Conservation (phyloP, 805 yeast genomes). For the Saturnispora silvae region DNA sequence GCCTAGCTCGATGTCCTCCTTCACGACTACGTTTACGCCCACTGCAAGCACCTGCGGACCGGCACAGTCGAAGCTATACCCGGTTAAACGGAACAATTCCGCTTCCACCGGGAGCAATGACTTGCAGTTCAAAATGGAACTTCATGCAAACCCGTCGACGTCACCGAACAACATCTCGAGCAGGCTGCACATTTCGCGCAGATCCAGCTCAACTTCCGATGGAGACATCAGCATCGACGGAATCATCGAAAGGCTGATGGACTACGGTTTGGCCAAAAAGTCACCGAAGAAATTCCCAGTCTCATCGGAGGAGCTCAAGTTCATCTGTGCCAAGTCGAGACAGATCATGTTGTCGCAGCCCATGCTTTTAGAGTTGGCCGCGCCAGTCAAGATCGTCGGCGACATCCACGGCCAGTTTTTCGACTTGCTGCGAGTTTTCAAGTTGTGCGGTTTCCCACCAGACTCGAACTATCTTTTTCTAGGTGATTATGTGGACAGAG, state of each 20-base stretch:
- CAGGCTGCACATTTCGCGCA: not conserved
- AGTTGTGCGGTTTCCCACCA: slow-evolving; percentile 53
- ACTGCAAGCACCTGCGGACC: slow-evolving; percentile 13
- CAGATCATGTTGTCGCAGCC: slow-evolving; percentile 57
- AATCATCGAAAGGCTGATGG: slow-evolving; percentile 49
- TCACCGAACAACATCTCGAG: not conserved
- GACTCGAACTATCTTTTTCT: slow-evolving; percentile 43
- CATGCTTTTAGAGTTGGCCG: slow-evolving; percentile 50
- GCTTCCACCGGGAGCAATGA: not conserved
- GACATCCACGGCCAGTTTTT: slow-evolving; percentile 66
- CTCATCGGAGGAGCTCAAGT: slow-evolving; percentile 42
- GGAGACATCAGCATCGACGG: slow-evolving; percentile 43
- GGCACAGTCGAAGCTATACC: too few relatives aligned
- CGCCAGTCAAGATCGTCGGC: slow-evolving; percentile 78
- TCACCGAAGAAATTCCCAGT: slow-evolving; percentile 40
- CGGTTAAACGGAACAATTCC: slow-evolving; percentile 26
- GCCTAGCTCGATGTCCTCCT: slow-evolving; percentile 21
- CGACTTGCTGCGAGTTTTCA: slow-evolving; percentile 44
- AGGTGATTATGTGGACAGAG: slow-evolving; percentile 54
- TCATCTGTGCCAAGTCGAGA: slow-evolving; percentile 47
- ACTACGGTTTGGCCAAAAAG: slow-evolving; percentile 35
- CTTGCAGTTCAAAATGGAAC: slow-evolving; percentile 4
- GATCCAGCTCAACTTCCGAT: not conserved
- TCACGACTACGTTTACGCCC: slow-evolving; percentile 20
- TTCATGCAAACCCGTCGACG: slow-evolving; percentile 1